phyloP scores from a whole-genome alignment of 179 eudicot species.

The Patellifolia procumbens region DNA sequence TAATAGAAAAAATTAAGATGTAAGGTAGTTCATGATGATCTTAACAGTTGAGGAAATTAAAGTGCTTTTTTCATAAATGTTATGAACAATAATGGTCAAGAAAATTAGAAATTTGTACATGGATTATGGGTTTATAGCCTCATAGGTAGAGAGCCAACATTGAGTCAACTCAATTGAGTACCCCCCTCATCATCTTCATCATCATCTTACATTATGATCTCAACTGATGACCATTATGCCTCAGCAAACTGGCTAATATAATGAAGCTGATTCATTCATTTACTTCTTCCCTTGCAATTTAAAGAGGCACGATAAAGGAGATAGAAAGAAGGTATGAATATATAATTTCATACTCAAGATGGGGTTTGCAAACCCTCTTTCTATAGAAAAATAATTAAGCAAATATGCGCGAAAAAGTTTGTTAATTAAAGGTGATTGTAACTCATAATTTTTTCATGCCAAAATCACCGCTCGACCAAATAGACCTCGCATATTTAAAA shows the following conservation, averaged over 20 bases:
- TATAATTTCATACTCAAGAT: too few relatives aligned
- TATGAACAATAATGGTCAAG: slow-evolving; percentile 14
- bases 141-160: slow-evolving; percentile 21
- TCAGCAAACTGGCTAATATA: slow-evolving; percentile 25
- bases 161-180: slow-evolving; percentile 32
- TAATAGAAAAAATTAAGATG: slow-evolving; percentile 3
- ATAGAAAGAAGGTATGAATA: slow-evolving; percentile 7
- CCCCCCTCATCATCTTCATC: slow-evolving; percentile 10
- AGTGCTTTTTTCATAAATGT: slow-evolving; percentile 24
- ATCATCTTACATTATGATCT: slow-evolving; percentile 24
- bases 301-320: slow-evolving; percentile 5
- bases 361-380: too few relatives aligned
- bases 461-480: too few relatives aligned
- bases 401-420: too few relatives aligned
- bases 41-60: slow-evolving; percentile 23
- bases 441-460: too few relatives aligned
- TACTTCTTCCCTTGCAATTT: slow-evolving; percentile 16
- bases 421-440: too few relatives aligned
- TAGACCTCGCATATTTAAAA: too few relatives aligned
- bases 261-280: slow-evolving; percentile 3
- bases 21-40: slow-evolving; percentile 10
- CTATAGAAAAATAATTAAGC: too few relatives aligned
- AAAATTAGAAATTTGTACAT: background rate
- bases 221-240: slow-evolving; percentile 24
- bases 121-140: slow-evolving; percentile 20